Evolutionary conservation across 495 filamentous ascomycete genomes (phyloP), one percentile per base, ranked within the genome.

Genomic region (Cenococcum geophilum): DNA sequence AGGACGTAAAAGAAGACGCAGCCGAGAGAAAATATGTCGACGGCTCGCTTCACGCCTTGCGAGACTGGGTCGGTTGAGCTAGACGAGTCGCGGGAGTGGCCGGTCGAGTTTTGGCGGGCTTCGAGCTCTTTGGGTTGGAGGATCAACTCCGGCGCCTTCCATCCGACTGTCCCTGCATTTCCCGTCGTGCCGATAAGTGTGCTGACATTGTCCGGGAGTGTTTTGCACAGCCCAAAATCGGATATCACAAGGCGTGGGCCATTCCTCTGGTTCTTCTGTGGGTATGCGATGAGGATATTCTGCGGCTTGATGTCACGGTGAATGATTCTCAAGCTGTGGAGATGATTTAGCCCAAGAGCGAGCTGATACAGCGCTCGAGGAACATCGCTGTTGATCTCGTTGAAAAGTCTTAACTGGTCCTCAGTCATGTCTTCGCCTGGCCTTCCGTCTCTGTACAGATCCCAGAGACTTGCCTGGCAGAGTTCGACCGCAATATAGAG

Each of bases 201-300:
- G 53, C 91, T 96, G 68, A 92, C 89, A 49, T 95, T 91, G 58
- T 88, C 90, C 58, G 97, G 93, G n/a, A 98, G 76, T 69, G 96
- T 97, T 79, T 97, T 97, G 74, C 93, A 97, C 20, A 98, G 82
- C 12, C 93, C 93, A 72, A 98, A 98, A 74, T 97, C 93, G 0
- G 95, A 97, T 36, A 98, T 95, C 10, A 97, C 83, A 4, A 97
- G 77, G 16, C 92, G 88, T 34, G 86, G 84, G 47, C 74, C 78
- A n/a, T 79, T 77, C 50, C 25, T 63, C 48, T 74, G 67, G 61
- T 71, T 68, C 49, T 68, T 68, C 58, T 81, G 80, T 10, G 82
- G 79, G 57, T 75, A 74, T 18, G 78, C 79, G 53, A 96, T 90
- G 0, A 98, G 79, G 49, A 97, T 96, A 66, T 98, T 98, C 68